Conservation (phyloP, 2,329 filamentous ascomycete genomes). For the Gyromitra esculenta region DNA sequence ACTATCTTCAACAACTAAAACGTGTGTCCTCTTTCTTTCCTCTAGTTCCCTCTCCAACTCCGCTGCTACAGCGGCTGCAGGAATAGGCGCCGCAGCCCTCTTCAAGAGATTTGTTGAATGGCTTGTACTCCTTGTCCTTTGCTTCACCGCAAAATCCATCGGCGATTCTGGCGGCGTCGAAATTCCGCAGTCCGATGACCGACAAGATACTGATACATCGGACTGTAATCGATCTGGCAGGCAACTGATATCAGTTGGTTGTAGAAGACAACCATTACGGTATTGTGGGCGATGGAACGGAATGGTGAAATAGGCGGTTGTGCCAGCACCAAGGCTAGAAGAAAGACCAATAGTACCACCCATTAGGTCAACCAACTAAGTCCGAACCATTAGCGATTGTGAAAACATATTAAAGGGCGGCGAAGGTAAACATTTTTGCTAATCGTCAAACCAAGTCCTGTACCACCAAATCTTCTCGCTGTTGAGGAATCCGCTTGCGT, state of each 20-base stretch:
- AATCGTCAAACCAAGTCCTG: slow-evolving; percentile 77
- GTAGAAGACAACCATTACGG: slow-evolving; percentile 63
- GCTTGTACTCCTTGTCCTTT: slow-evolving; percentile 46
- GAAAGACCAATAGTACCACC: slow-evolving; percentile 74
- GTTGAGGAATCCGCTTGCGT: slow-evolving; percentile 84
- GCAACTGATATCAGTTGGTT: slow-evolving; percentile 68
- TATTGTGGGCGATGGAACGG: slow-evolving; percentile 76
- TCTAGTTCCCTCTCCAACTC: slow-evolving; percentile 64
- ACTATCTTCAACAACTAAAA: slow-evolving; percentile 87
- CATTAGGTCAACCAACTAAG: slow-evolving; percentile 76
- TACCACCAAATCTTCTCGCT: slow-evolving; percentile 79
- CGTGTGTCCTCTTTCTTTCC: slow-evolving; percentile 70
- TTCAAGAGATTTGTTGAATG: slow-evolving; percentile 46
- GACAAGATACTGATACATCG: slow-evolving; percentile 72
- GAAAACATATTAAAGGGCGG: background rate
- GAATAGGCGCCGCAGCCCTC: slow-evolving; percentile 26
- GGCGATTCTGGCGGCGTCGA: slow-evolving; percentile 50
- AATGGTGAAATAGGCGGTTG: slow-evolving; percentile 79
- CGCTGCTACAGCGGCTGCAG: slow-evolving; percentile 1
- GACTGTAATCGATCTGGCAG: slow-evolving; percentile 75
- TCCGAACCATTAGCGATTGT: slow-evolving; percentile 12
- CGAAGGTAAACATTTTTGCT: slow-evolving; percentile 72
- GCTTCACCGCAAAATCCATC: slow-evolving; percentile 42
- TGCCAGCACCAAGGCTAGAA: slow-evolving; percentile 73
- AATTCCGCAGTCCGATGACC: slow-evolving; percentile 70